Evolutionary conservation across 805 yeast species (phyloP), one percentile per base, ranked within the genome.

Genomic region (Metschnikowia santaceciliae): DNA sequence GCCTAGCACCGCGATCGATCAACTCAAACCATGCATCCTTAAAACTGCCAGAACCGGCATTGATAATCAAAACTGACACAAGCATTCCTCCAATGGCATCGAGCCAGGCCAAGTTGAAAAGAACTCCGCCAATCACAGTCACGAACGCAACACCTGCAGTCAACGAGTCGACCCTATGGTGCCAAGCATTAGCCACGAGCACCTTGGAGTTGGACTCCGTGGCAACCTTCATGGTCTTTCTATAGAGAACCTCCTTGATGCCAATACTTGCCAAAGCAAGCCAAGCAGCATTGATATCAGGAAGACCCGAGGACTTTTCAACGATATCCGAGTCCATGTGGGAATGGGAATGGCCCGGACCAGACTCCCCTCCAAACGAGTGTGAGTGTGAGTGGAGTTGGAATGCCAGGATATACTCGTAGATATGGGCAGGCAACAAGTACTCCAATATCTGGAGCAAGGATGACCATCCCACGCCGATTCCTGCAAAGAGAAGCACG

Each of bases 131-230:
- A 0, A 95, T 80, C 47, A 94, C 94, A 0, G 98, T 90, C 3
- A 83, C 79, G 19, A 92, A 77, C 0, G 98, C 97, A 6, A 92
- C 98, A 20, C 86, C 76, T 0, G 97, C 89, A 0, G 98, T 95
- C 59, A 94, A 67, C 0, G 96, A 86, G 64, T 94, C 99, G 10
- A 92, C 94, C 55, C 99, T 78, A 65, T 94, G 99, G 67, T 94
- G 99, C 98, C 99, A 94, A 3, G 99, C 99, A 64, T 94, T 94
- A 3, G 99, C 99, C 46, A 89, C 83, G 44, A 94, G 76, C 3
- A 94, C 98, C 55, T 90, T 89, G 0, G 97, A 90, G 63, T 88
- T 87, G 30, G 89, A 79, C 54, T 79, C 74, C 45, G 76, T 74
- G 1, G 97, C 99, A 20, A 94, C 82, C 54, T 82, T 81, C 69